Evolutionary conservation across 2,329 filamentous ascomycete genomes (phyloP).

Genomic region (Pyrenochaeta sp.): DNA sequence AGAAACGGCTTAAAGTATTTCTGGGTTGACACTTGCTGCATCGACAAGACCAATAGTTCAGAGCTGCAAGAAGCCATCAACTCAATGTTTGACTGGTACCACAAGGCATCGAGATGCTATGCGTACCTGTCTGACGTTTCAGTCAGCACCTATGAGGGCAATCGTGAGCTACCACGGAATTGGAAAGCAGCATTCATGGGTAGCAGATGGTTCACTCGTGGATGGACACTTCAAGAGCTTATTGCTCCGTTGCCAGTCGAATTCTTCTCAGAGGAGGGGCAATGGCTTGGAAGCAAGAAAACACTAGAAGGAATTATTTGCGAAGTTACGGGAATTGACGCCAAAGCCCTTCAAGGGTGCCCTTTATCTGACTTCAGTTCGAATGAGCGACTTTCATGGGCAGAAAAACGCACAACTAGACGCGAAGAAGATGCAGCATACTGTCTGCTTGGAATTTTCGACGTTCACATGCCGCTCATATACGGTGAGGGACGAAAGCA

Average conservation of each 20-base stretch:
- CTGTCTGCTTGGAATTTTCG: no score
- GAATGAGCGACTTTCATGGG: slow-evolving; percentile 21
- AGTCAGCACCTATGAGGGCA: neutral
- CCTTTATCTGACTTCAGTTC: neutral
- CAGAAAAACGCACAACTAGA: slow-evolving; percentile 6
- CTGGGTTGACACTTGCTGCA: no score
- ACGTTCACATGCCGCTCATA: no score
- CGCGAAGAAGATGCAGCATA: no score
- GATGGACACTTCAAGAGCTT: no score
- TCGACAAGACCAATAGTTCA: no score
- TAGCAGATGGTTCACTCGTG: no score
- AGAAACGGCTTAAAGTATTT: neutral
- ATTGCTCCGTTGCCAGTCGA: slow-evolving; percentile 16
- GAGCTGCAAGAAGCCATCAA: no score
- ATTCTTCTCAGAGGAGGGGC: slow-evolving; percentile 16
- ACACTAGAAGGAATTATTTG: neutral
- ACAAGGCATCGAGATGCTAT: neutral
- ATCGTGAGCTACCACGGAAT: no score
- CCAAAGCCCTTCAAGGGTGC: neutral
- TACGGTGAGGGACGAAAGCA: no score
- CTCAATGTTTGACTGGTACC: slow-evolving; percentile 5
- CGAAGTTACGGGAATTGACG: neutral
- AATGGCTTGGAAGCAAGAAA: slow-evolving; percentile 8
- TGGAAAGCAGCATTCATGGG: no score
- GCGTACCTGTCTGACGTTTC: slow-evolving; percentile 3